phyloP scores from a whole-genome alignment of 768 basidiomycete species.

The Russula sp. region DNA sequence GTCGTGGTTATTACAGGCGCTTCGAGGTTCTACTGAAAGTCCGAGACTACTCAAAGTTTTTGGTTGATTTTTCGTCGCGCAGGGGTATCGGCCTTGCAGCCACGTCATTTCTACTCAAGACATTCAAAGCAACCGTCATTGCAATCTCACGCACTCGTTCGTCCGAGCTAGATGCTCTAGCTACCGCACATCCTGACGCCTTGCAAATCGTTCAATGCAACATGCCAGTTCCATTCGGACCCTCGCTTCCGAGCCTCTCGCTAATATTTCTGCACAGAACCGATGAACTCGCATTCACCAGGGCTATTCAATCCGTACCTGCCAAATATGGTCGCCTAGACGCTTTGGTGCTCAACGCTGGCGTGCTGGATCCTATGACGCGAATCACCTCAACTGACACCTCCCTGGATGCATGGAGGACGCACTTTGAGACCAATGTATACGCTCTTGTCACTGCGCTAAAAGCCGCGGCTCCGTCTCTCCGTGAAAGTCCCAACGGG shows the following conservation, averaged over 20 bases:
- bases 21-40: constrained; percentile 53
- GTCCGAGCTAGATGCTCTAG: constrained; percentile 58
- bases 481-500: constrained; percentile 56
- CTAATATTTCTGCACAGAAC: constrained; percentile 45
- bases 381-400: constrained; percentile 50
- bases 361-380: constrained; percentile 65
- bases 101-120: constrained; percentile 58
- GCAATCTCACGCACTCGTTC: constrained; percentile 70
- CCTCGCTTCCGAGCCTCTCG: constrained; percentile 15
- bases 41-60: neutral
- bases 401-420: constrained; percentile 61
- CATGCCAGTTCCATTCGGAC: constrained; percentile 53
- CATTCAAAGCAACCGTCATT: constrained; percentile 65
- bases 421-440: constrained; percentile 82
- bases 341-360: constrained; percentile 84
- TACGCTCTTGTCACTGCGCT: constrained; percentile 76
- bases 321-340: constrained; percentile 64
- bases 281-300: constrained; percentile 51
- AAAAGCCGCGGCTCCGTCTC: constrained; percentile 61
- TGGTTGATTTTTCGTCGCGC: constrained; percentile 29
- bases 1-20: constrained; percentile 83
- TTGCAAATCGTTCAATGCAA: constrained; percentile 67
- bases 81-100: constrained; percentile 80
- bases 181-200: constrained; percentile 37
- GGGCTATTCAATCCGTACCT: constrained; percentile 53